Evolutionary conservation across 2,329 filamentous ascomycete species (phyloP).

Genomic region (Coniella lustricola): DNA sequence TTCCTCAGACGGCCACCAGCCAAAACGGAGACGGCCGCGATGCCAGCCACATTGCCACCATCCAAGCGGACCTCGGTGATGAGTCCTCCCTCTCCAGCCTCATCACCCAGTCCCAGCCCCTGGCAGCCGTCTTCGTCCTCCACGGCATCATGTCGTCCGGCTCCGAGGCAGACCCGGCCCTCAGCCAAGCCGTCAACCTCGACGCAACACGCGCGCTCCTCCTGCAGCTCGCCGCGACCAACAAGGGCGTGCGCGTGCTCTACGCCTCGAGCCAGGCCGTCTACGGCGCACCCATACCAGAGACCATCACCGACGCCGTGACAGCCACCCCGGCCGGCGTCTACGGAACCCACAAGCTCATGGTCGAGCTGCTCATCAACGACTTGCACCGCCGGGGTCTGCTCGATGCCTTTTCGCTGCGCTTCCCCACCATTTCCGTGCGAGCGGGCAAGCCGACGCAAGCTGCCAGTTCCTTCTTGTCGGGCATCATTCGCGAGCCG

Average conservation of each 20-base stretch:
- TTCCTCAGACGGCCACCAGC: too few species aligned
- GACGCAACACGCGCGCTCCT: conserved; percentile 14
- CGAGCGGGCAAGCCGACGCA: conserved; percentile 53
- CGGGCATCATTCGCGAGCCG: conserved; percentile 56
- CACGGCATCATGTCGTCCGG: conserved; percentile 60
- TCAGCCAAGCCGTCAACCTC: conserved; percentile 13
- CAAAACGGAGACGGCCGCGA: not conserved
- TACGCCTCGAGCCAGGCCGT: conserved; percentile 47
- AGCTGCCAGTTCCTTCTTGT: conserved; percentile 54
- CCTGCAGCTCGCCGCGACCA: conserved; percentile 10
- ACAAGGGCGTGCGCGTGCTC: conserved; percentile 13
- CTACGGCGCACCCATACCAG: conserved; percentile 36
- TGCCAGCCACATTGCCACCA: not conserved
- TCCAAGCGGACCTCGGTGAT: conserved; percentile 15
- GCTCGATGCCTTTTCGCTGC: conserved; percentile 41
- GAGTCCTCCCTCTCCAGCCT: conserved; percentile 10
- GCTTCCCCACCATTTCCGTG: conserved; percentile 44
- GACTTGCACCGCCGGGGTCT: conserved; percentile 44
- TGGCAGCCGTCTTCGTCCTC: conserved; percentile 43
- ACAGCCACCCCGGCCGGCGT: conserved; percentile 48
- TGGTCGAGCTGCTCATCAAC: conserved; percentile 51
- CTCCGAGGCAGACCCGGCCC: conserved; percentile 50
- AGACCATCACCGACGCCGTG: conserved; percentile 29
- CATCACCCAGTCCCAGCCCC: conserved; percentile 10
- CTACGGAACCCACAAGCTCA: conserved; percentile 57